A percentile compares a stretch with the other conserved stretches of the same genome.
Conservation (phyloP, 495 filamentous ascomycete genomes). For the Hamigera avellanea region DNA sequence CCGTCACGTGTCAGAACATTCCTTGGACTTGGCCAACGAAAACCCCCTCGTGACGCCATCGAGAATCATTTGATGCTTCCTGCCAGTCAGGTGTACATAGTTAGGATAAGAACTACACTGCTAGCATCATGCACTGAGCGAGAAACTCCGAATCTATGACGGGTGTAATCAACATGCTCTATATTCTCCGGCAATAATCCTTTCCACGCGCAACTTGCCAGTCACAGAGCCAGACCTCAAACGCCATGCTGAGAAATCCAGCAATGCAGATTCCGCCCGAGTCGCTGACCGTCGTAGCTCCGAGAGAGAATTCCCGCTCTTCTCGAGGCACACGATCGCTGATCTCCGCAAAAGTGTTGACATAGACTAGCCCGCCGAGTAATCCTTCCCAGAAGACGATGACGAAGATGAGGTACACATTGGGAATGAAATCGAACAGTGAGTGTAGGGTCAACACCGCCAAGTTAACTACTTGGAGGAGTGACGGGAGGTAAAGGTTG, state of each 20-base stretch:
- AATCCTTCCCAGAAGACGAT: constrained; percentile 95
- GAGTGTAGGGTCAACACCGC: constrained; percentile 62
- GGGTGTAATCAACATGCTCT: constrained; percentile 58
- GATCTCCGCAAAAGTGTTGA: constrained; percentile 92
- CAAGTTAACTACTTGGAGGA: constrained; percentile 78
- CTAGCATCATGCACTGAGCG: too few species aligned
- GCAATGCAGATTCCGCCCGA: constrained; percentile 84
- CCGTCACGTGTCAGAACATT: too few species aligned
- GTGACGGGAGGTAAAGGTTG: constrained; percentile 65
- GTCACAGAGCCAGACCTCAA: constrained; percentile 72
- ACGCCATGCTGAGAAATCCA: constrained; percentile 70
- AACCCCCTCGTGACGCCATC: constrained; percentile 1
- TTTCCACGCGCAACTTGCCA: constrained; percentile 71
- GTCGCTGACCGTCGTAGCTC: constrained; percentile 86
- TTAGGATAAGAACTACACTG: too few species aligned
- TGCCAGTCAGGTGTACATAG: too few species aligned
- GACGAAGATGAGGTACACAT: constrained; percentile 67
- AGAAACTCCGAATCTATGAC: too few species aligned
- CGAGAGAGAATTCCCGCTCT: constrained; percentile 83
- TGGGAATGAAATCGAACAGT: constrained; percentile 67
- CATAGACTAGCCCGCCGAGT: constrained; percentile 82
- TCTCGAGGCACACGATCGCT: constrained; percentile 60
- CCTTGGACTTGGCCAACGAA: too few species aligned
- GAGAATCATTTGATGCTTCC: too few species aligned
- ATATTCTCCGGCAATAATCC: constrained; percentile 52